Evolutionary conservation across 768 basidiomycete species (phyloP), one percentile per base, ranked within the genome.

Genomic region (Pisolithus microcarpus): DNA sequence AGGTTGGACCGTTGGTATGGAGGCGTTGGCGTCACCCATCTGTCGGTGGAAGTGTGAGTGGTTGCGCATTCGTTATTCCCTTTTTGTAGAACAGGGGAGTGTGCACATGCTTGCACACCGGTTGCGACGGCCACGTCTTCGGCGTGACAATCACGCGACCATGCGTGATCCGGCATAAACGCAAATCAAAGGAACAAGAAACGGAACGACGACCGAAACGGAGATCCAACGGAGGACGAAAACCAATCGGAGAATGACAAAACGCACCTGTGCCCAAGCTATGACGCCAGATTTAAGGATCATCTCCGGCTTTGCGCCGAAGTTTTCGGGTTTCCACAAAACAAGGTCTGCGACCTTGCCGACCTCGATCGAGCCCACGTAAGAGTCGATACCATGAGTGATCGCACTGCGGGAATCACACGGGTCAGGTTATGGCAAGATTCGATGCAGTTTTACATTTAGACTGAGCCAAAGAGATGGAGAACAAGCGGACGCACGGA

Each of bases 21-120:
- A 94, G 1, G 79, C 96, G 66, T 97, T 98, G 0, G 95, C 88
- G 42, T 99, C 96, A 16, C 96, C 96, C 84, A 99, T 88, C 88
- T 94, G 57, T 21, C 15, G 44, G 44, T 26, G 40, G 45, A 21
- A 18, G 50, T 8, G 24, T 13, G 15, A 16, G 37, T 4, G 28
- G 30, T 34, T 45, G 10, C 28, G 2, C 38, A 3, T 26, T 34
- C 34, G 34, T 34, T 13, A 4, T 13, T 13, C 13, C 2, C 34
- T 34, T 34, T 10, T 4, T 34, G 34, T 15, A 15, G 34, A 5
- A 15, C 11, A 11, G 11, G 11, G 34, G 5, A 13, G 34, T 34
- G 5, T 13, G 15, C 11, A 34, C 34, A 34, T 4, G 34, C 34
- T 15, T 11, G 13, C 34, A 13, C 34, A 34, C 34, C 13, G 34